These are phyloP conservation scores for Dimargaris xerosporica DNA, from an alignment of 192 early-diverging fungal species.

Conservation along the genomic window DNA sequence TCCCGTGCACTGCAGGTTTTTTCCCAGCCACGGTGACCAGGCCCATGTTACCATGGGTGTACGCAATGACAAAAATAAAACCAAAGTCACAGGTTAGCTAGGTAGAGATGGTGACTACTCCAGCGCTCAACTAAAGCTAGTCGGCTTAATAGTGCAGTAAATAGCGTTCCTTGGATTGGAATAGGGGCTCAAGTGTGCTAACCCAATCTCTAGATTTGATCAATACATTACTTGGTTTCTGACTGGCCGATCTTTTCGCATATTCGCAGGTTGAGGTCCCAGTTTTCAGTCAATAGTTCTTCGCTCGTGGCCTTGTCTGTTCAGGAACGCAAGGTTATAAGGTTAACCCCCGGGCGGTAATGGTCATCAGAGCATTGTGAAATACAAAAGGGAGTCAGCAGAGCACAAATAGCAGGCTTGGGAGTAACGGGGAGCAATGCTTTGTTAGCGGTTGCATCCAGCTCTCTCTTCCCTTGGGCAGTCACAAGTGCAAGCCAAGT, in stretches of 20 bases:
- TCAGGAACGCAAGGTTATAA: not conserved
- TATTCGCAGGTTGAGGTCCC: constrained; percentile 63
- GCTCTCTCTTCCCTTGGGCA: not conserved
- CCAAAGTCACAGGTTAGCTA: not conserved
- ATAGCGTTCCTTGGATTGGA: too few relatives aligned
- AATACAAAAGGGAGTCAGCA: not conserved
- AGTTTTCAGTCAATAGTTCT: constrained; percentile 85
- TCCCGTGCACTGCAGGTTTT: constrained; percentile 38
- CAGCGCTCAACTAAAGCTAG: too few relatives aligned
- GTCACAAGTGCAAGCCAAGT: too few relatives aligned
- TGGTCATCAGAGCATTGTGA: not conserved
- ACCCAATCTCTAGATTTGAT: too few relatives aligned
- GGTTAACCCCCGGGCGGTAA: not conserved
- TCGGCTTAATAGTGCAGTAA: too few relatives aligned
- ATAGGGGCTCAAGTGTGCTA: too few relatives aligned
- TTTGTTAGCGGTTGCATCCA: not conserved
- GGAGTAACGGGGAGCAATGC: not conserved
- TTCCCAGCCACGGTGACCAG: too few relatives aligned
- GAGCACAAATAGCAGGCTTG: not conserved
- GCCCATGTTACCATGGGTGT: not conserved
- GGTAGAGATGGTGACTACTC: too few relatives aligned
- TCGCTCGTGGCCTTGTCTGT: constrained; percentile 79
- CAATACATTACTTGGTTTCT: constrained; percentile 18
- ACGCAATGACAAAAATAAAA: not conserved
- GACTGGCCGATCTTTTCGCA: constrained; percentile 44